Conservation (phyloP, 2,329 filamentous ascomycete genomes). For the Zelopaecilomyces penicillatus region DNA sequence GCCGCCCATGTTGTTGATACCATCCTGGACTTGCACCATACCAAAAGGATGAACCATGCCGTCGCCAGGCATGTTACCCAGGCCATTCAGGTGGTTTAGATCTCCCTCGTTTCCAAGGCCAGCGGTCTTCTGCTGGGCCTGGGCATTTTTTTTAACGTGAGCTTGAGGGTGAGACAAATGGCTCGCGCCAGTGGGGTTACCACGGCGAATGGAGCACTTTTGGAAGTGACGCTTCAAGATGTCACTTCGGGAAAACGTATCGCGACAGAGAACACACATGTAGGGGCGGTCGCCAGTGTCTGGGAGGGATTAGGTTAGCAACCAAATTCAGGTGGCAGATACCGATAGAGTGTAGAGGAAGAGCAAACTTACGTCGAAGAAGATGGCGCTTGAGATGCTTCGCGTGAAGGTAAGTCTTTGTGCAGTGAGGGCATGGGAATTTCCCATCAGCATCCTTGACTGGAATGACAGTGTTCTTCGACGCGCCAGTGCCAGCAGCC, state of each 20-base stretch:
- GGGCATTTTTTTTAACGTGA: conserved; percentile 71
- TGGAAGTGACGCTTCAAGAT: conserved; percentile 98
- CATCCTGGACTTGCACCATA: conserved; percentile 48
- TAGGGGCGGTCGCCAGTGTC: conserved; percentile 97
- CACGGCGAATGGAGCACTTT: conserved; percentile 93
- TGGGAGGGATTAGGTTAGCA: conserved; percentile 32
- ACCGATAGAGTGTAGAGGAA: conserved; percentile 1
- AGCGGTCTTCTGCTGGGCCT: conserved; percentile 50
- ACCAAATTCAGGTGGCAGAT: conserved; percentile 15
- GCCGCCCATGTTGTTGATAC: conserved; percentile 51
- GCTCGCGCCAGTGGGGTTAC: conserved; percentile 89
- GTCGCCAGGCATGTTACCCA: conserved; percentile 50
- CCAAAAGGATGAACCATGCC: conserved; percentile 50
- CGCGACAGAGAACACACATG: conserved; percentile 95
- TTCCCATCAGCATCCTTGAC: conserved; percentile 96
- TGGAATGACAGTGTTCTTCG: conserved; percentile 77
- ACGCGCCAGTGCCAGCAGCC: conserved; percentile 55
- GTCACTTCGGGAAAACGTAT: conserved; percentile 95
- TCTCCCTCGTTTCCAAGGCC: conserved; percentile 45
- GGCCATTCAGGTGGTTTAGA: conserved; percentile 52
- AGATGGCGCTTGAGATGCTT: conserved; percentile 97
- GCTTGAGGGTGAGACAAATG: conserved; percentile 90
- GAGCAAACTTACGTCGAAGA: conserved; percentile 71
- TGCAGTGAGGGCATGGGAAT: conserved; percentile 96
- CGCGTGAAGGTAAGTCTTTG: conserved; percentile 93